phyloP scores from a whole-genome alignment of 148 eudicot genomes.

The Vaccinium myrtillus region DNA sequence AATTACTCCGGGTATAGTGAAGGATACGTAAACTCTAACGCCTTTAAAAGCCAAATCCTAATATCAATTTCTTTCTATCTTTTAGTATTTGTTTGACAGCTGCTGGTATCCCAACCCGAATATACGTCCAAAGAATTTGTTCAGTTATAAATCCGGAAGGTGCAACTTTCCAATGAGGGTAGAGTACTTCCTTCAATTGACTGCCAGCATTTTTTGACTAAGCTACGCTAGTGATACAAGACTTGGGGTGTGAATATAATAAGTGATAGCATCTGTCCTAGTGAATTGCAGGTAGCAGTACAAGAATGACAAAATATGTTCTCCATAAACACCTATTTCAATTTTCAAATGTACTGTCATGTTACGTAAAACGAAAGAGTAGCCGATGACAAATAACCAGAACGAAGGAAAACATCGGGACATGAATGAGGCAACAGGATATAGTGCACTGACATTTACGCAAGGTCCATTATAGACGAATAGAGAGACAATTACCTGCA shows the following conservation, averaged over 20 bases:
- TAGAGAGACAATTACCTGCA: slow-evolving; percentile 56
- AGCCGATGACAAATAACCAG: background rate
- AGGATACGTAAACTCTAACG: background rate
- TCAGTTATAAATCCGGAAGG: background rate
- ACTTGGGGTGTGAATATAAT: background rate
- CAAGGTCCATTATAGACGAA: background rate
- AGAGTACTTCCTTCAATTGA: background rate
- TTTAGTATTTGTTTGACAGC: background rate
- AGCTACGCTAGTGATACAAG: background rate
- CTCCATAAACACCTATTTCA: background rate
- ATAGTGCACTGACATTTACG: background rate
- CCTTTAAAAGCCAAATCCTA: background rate
- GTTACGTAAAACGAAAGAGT: background rate
- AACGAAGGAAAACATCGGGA: background rate
- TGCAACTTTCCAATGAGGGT: background rate
- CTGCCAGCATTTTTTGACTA: background rate
- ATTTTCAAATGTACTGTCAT: background rate
- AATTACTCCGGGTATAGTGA: background rate
- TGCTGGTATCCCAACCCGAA: background rate
- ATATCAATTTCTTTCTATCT: background rate
- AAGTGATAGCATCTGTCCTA: background rate
- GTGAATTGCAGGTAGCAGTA: background rate
- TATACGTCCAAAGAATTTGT: background rate
- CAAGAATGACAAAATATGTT: background rate
- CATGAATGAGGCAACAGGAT: background rate